A percentile compares a stretch with the other conserved stretches of the same genome.
These are phyloP conservation scores for Colletotrichum orbiculare DNA, from an alignment of 2,329 filamentous ascomycete genomes.

Conservation along the genomic window DNA sequence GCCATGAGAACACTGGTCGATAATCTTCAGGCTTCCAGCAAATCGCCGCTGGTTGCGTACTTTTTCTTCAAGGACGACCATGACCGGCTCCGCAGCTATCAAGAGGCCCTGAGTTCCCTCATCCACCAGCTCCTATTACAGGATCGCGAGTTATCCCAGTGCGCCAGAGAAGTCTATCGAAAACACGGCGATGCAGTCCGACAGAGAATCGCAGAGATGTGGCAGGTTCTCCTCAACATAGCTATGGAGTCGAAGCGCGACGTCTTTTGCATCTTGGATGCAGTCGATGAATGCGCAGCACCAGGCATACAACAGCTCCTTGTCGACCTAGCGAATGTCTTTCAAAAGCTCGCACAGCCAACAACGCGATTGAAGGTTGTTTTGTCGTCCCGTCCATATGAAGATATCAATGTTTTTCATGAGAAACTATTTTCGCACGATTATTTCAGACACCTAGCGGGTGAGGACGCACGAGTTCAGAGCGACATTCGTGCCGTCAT, in stretches of 20 bases:
- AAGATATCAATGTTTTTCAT: not conserved
- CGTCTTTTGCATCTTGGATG: conserved; percentile 1
- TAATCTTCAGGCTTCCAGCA: not conserved
- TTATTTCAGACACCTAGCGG: not conserved
- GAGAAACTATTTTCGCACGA: not conserved
- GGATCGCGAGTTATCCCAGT: not conserved
- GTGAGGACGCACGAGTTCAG: conserved; percentile 12
- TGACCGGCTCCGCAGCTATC: conserved; percentile 2
- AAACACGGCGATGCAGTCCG: not conserved
- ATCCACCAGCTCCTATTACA: not conserved
- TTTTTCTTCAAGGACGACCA: conserved; percentile 19
- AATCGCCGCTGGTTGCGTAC: not conserved
- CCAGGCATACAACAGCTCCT: not conserved
- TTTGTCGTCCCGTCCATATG: not conserved
- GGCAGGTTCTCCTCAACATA: not conserved
- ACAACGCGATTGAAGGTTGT: not conserved
- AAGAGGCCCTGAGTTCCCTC: not conserved
- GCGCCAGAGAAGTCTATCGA: not conserved
- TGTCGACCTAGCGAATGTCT: not conserved
- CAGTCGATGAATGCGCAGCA: conserved; percentile 1
- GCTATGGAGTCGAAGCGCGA: not conserved
- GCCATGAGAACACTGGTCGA: conserved; percentile 4
- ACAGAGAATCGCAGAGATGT: not conserved
- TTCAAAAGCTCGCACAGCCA: not conserved
- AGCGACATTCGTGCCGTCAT: conserved; percentile 20